Evolutionary conservation across 1,284 basidiomycete species (phyloP).

Genomic region (Marasmius fiardii): DNA sequence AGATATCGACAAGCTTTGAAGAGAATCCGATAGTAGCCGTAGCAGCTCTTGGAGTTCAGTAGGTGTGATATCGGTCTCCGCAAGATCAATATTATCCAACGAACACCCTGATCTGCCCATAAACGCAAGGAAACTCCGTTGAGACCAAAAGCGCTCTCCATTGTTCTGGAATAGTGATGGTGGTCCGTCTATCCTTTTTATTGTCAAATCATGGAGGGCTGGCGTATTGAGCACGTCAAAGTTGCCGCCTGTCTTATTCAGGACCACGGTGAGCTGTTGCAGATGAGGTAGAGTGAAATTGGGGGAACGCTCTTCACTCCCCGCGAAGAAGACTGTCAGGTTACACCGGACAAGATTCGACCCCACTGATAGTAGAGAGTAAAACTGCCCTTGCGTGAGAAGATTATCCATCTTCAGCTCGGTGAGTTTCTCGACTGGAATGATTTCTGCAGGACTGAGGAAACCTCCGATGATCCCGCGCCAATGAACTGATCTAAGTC

Average conservation of each 20-base stretch:
- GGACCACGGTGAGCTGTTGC: not conserved
- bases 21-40: constrained; percentile 17
- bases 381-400: constrained; percentile 15
- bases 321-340: constrained; percentile 14
- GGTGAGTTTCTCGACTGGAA: constrained; percentile 10
- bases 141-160: constrained; percentile 19
- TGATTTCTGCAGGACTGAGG: constrained; percentile 16
- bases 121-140: constrained; percentile 19
- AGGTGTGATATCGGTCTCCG: constrained; percentile 21
- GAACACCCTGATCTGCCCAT: constrained; percentile 21
- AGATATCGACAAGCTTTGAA: constrained; percentile 20
- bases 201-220: not conserved
- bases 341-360: constrained; percentile 12
- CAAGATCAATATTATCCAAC: constrained; percentile 20
- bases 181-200: not conserved
- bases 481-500: constrained; percentile 23
- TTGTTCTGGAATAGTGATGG: constrained; percentile 12
- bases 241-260: not conserved
- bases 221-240: constrained; percentile 7
- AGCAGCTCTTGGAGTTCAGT: constrained; percentile 21
- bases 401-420: constrained; percentile 17
- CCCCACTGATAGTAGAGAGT: constrained; percentile 14
- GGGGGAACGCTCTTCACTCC: not conserved
- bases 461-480: constrained; percentile 17
- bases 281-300: not conserved